Base-by-base conservation (phyloP, 768 basidiomycete genomes). In the Tulasnella sp. region DNA sequence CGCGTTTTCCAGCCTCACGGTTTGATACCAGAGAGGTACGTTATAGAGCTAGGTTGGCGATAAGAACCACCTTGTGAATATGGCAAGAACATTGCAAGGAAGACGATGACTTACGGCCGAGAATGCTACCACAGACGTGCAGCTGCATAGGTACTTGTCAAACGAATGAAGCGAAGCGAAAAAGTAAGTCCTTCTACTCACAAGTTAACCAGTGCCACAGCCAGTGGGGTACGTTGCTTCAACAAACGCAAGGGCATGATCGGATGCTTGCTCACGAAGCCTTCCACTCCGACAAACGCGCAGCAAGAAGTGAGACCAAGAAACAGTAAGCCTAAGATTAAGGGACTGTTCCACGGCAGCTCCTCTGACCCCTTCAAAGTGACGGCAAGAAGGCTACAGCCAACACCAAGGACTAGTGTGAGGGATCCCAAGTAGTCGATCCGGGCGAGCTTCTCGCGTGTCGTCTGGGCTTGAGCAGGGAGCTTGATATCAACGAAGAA, bases 171-270 rank as follows among this genome's bases (percentile, higher is more conserved):
- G 5, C 34, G 5, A 38, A 38, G 15, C 27, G 45, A 27, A 48
- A 48, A 48, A 48, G n/a, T 43, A n/a, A n/a, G n/a, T n/a, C n/a
- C n/a, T n/a, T n/a, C n/a, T 30, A 60, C 66, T 27, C 29, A 68
- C 67, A 94, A 77, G 70, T 92, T 93, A 48, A 80, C 79, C 51
- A 93, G 60, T 3, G 88, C 87, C 27, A 92, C 82, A 10, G 87
- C 84, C 19, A 92, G 70, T 3, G 90, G 89, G 22, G 87, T 92
- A 56, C 92, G 75, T 66, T 83, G 80, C 30, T 76, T 79, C 31
- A 93, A 78, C 58, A 93, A 72, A 53, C 80, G 79, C 63, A 96
- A 72, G 49, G 94, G 94, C 83, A 99, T 85, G 53, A 97, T 85
- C 15, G 96, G 96, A 68, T 85, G 87, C 2, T 79, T 76, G 2